Evolutionary conservation across 2,329 filamentous ascomycete genomes (phyloP), one percentile per base, ranked within the genome.

Genomic region (Myrmaecium sp.): DNA sequence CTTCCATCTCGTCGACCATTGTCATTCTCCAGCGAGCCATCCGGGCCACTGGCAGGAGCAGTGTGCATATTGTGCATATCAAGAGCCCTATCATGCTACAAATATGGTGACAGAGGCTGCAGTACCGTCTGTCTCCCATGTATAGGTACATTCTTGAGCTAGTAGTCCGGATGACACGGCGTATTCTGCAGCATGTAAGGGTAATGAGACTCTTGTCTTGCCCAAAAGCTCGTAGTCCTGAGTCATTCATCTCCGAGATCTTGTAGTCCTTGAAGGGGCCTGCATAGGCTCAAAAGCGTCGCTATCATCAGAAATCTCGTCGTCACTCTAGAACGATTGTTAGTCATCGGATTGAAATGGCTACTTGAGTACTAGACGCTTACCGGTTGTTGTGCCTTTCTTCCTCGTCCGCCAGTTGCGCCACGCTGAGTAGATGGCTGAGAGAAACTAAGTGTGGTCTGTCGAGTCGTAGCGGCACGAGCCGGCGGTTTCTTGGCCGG

Each of bases 371-470:
- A 13, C n/a, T n/a, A n/a, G n/a, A n/a, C n/a, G 43, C 49, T 41
- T 43, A 54, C 52, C 12, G 54, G 52, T 36, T 58, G 55, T 27
- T 52, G 45, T 17, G 43, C 38, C 33, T 47, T 48, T 28, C 42
- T 48, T 5, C 43, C 36, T 21, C 40, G 34, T 16, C 33, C 33
- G 18, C 39, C 29, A 19, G 37, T 33, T 23, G 39, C 39, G 17
- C 38, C 39, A 10, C 40, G 33, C 35, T 49, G 45, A 28, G 43
- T 51, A 18, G 46, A 35, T 11, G 49, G 23, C 26, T 57, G 52
- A 5, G 52, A 53, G 32, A 58, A 58, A 30, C 47, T 51, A 24
- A 59, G 35, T 7, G 46, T 57, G 0, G 52, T 46, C 36, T 58
- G 55, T 24, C 44, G 53, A 21, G 33, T 36, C 1, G 36, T 26